Evolutionary conservation across 371 early-diverging fungal genomes (phyloP).

Genomic region (Smittium culicis): DNA sequence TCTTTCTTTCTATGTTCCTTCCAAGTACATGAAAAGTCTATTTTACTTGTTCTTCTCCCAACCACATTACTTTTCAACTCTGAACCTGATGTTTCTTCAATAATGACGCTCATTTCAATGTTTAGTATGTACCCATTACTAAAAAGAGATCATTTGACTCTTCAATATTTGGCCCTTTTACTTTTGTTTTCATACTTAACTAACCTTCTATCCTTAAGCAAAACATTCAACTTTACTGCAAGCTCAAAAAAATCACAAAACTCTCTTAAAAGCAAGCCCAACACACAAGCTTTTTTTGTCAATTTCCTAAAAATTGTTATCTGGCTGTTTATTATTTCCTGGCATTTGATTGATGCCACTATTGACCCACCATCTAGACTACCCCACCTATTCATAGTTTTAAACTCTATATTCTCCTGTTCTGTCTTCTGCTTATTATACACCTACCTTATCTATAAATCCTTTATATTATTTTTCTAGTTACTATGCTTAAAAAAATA

Average conservation of each 20-base stretch:
- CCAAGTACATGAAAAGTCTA: slow-evolving; percentile 95
- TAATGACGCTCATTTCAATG: slow-evolving; percentile 67
- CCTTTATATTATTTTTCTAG: no score
- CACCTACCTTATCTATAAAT: slow-evolving; percentile 47
- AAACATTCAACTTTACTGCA: slow-evolving; percentile 26
- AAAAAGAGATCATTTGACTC: slow-evolving; percentile 46
- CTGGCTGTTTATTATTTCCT: slow-evolving; percentile 31
- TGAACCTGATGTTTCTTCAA: slow-evolving; percentile 31
- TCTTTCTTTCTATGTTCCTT: slow-evolving; percentile 89
- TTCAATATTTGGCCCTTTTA: slow-evolving; percentile 47
- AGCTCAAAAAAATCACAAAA: no score
- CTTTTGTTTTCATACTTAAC: slow-evolving; percentile 43
- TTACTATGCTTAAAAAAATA: no score
- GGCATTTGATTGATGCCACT: slow-evolving; percentile 44
- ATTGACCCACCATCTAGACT: slow-evolving; percentile 48
- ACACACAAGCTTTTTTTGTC: no score
- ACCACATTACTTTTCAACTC: slow-evolving; percentile 47
- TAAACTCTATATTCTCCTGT: slow-evolving; percentile 57
- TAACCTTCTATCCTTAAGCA: slow-evolving; percentile 21
- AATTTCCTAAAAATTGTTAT: neutral
- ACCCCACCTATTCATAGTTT: slow-evolving; percentile 68
- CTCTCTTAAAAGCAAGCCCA: no score
- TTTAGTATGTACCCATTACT: slow-evolving; percentile 85
- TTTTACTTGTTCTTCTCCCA: slow-evolving; percentile 69
- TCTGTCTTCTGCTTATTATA: slow-evolving; percentile 46